Conservation (phyloP, 768 basidiomycete genomes). For the Serendipita sp. region DNA sequence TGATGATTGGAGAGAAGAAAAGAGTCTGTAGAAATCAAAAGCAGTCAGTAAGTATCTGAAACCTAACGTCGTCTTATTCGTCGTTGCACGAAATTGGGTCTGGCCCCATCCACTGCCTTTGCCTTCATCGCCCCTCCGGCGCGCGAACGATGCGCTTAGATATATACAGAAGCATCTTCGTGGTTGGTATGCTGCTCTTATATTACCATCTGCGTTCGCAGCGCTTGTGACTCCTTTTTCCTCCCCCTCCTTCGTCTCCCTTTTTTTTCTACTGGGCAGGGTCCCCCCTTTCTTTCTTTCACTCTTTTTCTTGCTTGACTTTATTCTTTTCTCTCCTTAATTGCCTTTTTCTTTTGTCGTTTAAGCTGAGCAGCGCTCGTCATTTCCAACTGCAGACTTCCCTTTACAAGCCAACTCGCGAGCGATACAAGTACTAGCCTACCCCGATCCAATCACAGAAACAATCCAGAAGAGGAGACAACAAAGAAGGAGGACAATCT, state of each 20-base stretch:
- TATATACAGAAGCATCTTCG: too few species aligned
- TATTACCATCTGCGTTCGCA: neutral
- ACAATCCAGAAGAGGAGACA: neutral
- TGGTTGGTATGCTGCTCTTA: neutral
- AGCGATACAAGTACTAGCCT: neutral
- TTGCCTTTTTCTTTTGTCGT: neutral
- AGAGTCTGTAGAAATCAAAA: too few species aligned
- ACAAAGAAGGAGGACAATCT: neutral
- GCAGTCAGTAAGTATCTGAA: too few species aligned
- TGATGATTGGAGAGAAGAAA: too few species aligned
- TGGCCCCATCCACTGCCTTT: too few species aligned
- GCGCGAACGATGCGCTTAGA: too few species aligned
- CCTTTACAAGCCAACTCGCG: neutral
- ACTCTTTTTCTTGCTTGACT: neutral
- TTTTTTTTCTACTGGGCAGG: slow-evolving; percentile 1
- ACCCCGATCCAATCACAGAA: neutral
- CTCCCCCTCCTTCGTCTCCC: neutral
- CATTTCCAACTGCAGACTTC: neutral
- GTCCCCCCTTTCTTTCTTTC: neutral
- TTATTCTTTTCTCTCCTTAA: neutral
- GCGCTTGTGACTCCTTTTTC: neutral
- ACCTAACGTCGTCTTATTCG: too few species aligned
- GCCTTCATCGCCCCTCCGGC: too few species aligned
- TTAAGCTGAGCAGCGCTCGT: neutral
- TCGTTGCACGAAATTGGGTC: too few species aligned